Percentiles rank a stretch among this genome's conserved stretches.
Evolutionary conservation across 768 basidiomycete species (phyloP).

Genomic region (Suillus paluster): DNA sequence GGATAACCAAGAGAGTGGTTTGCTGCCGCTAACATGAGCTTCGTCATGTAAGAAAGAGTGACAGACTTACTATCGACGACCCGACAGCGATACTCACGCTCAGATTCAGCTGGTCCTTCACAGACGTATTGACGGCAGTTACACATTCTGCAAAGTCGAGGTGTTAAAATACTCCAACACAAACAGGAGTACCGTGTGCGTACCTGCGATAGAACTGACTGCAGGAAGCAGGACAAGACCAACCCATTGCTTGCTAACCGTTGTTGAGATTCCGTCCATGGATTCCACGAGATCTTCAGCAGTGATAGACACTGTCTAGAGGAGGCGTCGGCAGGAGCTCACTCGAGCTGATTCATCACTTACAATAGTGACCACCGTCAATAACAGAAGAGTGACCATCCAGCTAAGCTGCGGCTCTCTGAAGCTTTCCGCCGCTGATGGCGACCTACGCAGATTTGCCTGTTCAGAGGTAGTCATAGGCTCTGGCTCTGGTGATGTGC

Average conservation of each 20-base stretch:
- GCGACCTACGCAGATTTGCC: slow-evolving; percentile 16
- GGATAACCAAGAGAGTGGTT: slow-evolving; percentile 85
- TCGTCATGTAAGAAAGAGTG: neutral
- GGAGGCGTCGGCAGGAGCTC: neutral
- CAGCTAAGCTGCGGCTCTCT: slow-evolving; percentile 65
- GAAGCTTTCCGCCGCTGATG: slow-evolving; percentile 26
- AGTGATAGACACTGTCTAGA: slow-evolving; percentile 57
- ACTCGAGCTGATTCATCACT: slow-evolving; percentile 25
- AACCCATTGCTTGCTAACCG: slow-evolving; percentile 86
- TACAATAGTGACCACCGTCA: slow-evolving; percentile 67
- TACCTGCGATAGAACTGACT: slow-evolving; percentile 80
- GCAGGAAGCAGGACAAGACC: slow-evolving; percentile 88
- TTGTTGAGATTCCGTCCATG: slow-evolving; percentile 75
- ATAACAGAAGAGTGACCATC: slow-evolving; percentile 55
- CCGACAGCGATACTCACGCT: slow-evolving; percentile 86
- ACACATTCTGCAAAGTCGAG: slow-evolving; percentile 65
- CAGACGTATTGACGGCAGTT: slow-evolving; percentile 88
- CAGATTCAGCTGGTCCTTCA: slow-evolving; percentile 80
- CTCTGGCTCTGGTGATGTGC: slow-evolving; percentile 16
- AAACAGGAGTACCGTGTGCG: slow-evolving; percentile 9
- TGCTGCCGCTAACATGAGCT: slow-evolving; percentile 48
- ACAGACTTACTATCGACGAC: slow-evolving; percentile 64
- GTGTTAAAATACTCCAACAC: neutral
- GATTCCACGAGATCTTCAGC: slow-evolving; percentile 81
- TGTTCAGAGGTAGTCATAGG: slow-evolving; percentile 15